Conservation (phyloP, 169 alveolate species). For the Plasmodium sp. region DNA sequence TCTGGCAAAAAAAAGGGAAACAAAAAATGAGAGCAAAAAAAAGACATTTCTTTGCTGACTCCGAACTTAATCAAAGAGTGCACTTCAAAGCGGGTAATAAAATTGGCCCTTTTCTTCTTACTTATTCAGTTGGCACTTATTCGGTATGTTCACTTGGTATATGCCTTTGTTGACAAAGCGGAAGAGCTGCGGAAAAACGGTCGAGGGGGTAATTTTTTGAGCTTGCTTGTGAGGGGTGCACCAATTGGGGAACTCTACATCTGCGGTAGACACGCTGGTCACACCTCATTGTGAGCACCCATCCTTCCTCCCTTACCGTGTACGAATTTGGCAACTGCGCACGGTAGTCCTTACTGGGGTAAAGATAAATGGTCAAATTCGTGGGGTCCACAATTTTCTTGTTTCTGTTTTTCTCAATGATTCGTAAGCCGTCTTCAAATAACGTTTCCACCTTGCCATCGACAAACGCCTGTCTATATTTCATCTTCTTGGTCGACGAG, state of each 20-base stretch:
- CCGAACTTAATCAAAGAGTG: not conserved
- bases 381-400: conserved; percentile 65
- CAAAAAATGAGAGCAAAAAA: not conserved
- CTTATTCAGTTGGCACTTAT: conserved; percentile 69
- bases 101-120: not conserved
- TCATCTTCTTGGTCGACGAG: conserved; percentile 60
- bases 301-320: conserved; percentile 32
- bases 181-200: conserved; percentile 22
- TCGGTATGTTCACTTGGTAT: conserved; percentile 74
- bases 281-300: not conserved
- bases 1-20: conserved; percentile 13
- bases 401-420: conserved; percentile 72
- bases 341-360: conserved; percentile 64
- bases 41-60: not conserved
- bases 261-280: not conserved
- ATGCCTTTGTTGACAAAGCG: conserved; percentile 68
- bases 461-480: conserved; percentile 73
- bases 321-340: conserved; percentile 65
- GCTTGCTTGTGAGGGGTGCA: not conserved
- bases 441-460: conserved; percentile 75
- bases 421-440: conserved; percentile 74
- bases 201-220: not conserved
- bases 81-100: not conserved
- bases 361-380: conserved; percentile 50
- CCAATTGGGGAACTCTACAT: not conserved